Evolutionary conservation across 2,329 filamentous ascomycete species (phyloP).

Genomic region (Proliferodiscus dingleyae): DNA sequence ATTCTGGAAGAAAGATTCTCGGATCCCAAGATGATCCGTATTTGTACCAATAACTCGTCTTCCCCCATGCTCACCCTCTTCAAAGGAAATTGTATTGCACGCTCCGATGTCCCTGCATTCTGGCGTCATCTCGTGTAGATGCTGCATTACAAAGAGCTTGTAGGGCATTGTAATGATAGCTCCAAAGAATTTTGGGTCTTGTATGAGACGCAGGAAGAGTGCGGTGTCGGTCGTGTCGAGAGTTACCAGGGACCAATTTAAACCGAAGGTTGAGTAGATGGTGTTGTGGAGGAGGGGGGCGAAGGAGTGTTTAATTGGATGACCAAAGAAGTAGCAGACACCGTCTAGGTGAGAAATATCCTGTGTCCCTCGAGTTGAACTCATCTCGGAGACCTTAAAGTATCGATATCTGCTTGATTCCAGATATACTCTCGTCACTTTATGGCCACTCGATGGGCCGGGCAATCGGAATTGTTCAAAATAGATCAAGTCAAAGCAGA

Average conservation of each 20-base stretch:
- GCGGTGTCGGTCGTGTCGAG: conserved; percentile 48
- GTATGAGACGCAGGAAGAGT: conserved; percentile 45
- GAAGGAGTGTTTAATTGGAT: conserved; percentile 49
- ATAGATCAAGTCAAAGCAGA: too few species aligned
- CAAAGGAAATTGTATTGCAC: conserved; percentile 70
- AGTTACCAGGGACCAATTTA: conserved; percentile 47
- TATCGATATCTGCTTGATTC: too few species aligned
- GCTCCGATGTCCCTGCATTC: conserved; percentile 70
- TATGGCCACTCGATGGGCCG: too few species aligned
- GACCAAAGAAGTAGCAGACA: conserved; percentile 42
- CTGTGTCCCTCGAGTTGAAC: conserved; percentile 2
- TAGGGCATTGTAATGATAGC: conserved; percentile 79
- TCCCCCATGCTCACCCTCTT: conserved; percentile 11
- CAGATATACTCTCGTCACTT: too few species aligned
- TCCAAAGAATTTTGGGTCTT: conserved; percentile 58
- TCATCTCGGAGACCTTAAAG: too few species aligned
- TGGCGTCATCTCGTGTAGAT: conserved; percentile 67
- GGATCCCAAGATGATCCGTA: conserved; percentile 72
- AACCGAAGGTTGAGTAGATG: conserved; percentile 44
- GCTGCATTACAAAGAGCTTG: conserved; percentile 68
- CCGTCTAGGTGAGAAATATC: conserved; percentile 16
- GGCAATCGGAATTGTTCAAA: too few species aligned
- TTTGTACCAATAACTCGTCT: conserved; percentile 53
- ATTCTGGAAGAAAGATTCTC: conserved; percentile 41
- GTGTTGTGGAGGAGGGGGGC: conserved; percentile 50